These are phyloP conservation scores for Rhododendron ferrugineum DNA, from an alignment of 148 eudicot species.

Conservation along the genomic window DNA sequence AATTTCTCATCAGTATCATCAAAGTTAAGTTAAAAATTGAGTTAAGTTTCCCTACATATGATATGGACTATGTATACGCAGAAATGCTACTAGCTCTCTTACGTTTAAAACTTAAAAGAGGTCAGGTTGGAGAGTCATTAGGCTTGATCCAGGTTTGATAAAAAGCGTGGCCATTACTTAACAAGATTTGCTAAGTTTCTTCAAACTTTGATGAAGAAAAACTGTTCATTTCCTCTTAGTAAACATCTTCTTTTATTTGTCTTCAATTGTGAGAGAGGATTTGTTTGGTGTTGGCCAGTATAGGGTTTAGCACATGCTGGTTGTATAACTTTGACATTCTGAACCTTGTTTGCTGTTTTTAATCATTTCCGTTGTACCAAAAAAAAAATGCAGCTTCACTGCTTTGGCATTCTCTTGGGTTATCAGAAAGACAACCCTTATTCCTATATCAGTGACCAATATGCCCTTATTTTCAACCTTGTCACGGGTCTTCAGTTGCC, in stretches of 20 bases:
- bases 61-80: neutral
- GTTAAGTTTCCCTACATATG: neutral
- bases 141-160: neutral
- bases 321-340: no score
- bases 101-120: neutral
- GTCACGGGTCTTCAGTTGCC: slow-evolving; percentile 83
- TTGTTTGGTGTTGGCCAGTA: neutral
- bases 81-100: neutral
- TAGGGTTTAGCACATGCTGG: no score
- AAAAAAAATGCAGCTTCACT: slow-evolving; percentile 58
- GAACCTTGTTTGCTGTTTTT: neutral
- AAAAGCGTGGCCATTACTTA: neutral
- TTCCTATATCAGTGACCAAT: slow-evolving; percentile 46
- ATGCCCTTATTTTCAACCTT: slow-evolving; percentile 67
- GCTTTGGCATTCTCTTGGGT: slow-evolving; percentile 84
- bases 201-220: neutral
- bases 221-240: neutral
- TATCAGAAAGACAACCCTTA: slow-evolving; percentile 41
- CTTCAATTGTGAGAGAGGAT: neutral
- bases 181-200: neutral
- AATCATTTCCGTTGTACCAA: neutral
- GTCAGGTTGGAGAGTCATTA: neutral
- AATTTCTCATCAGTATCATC: neutral
- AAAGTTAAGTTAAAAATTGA: neutral
- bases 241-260: neutral